Conservation (phyloP, 768 basidiomycete species). For the Crucibulum laeve region DNA sequence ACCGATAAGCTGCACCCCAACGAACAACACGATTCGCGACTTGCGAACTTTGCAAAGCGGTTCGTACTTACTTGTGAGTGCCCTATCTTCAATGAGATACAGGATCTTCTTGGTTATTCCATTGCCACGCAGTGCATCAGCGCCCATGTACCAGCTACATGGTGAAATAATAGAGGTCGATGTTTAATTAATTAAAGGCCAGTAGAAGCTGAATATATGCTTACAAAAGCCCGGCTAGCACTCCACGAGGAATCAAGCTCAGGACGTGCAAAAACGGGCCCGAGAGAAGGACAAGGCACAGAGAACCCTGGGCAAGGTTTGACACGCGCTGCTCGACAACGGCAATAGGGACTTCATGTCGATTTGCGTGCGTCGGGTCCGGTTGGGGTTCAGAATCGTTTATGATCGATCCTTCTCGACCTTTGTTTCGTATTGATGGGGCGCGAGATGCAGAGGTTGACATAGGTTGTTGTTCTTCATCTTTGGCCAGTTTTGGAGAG, state of each 20-base stretch:
- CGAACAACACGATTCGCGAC: slow-evolving; percentile 67
- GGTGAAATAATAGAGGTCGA: not conserved
- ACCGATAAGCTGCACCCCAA: slow-evolving; percentile 70
- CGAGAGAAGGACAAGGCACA: slow-evolving; percentile 76
- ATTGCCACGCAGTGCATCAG: slow-evolving; percentile 72
- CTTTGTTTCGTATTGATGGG: not conserved
- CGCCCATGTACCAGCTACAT: slow-evolving; percentile 87
- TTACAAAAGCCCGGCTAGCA: slow-evolving; percentile 84
- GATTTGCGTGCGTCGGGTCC: slow-evolving; percentile 16
- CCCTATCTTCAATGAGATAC: slow-evolving; percentile 72
- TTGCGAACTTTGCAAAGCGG: slow-evolving; percentile 74
- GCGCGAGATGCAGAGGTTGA: not conserved
- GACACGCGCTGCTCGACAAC: slow-evolving; percentile 94
- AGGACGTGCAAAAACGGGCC: slow-evolving; percentile 81
- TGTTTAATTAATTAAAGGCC: not conserved
- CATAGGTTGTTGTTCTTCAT: slow-evolving; percentile 23
- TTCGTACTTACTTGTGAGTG: slow-evolving; percentile 57
- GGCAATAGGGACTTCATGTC: slow-evolving; percentile 53
- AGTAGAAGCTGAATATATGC: slow-evolving; percentile 17
- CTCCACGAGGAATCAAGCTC: slow-evolving; percentile 75
- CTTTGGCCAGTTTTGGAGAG: slow-evolving; percentile 29
- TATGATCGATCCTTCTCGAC: slow-evolving; percentile 3
- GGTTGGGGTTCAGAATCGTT: slow-evolving; percentile 8
- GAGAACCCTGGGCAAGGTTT: slow-evolving; percentile 78
- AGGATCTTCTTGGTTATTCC: slow-evolving; percentile 81